Conservation (phyloP, 805 yeast genomes). For the Wickerhamiella vanderwaltii region DNA sequence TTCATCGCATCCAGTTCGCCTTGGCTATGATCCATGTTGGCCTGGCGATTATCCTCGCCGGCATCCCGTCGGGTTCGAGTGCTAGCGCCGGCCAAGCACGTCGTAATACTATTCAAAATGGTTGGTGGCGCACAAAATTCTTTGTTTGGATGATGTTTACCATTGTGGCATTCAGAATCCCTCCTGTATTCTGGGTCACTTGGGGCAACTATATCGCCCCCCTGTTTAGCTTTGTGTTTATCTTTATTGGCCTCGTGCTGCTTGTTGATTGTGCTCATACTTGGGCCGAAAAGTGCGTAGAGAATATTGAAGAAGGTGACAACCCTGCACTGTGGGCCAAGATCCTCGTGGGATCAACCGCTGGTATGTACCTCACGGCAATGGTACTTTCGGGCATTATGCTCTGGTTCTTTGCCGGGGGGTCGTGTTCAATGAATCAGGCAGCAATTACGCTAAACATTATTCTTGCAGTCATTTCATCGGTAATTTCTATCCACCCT, state of each 20-base stretch:
- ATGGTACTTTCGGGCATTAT: constrained; percentile 61
- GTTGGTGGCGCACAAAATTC: constrained; percentile 77
- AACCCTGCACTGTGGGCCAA: constrained; percentile 59
- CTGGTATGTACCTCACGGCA: constrained; percentile 67
- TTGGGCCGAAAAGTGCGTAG: constrained; percentile 94
- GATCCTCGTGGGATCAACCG: constrained; percentile 74
- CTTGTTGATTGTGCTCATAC: constrained; percentile 96
- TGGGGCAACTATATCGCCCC: constrained; percentile 90
- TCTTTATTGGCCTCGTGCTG: constrained; percentile 78
- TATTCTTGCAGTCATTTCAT: constrained; percentile 48
- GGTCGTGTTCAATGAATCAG: constrained; percentile 79
- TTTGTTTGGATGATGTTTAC: constrained; percentile 45
- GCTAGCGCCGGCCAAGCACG: constrained; percentile 48
- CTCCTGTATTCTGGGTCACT: constrained; percentile 72
- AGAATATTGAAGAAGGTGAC: constrained; percentile 65
- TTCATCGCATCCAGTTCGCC: constrained; percentile 84
- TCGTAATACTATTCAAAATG: constrained; percentile 76
- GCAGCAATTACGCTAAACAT: constrained; percentile 73
- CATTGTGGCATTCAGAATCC: constrained; percentile 59
- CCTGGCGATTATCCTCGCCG: constrained; percentile 53
- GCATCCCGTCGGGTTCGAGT: constrained; percentile 38
- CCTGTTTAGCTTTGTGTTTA: constrained; percentile 68
- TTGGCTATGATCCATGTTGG: constrained; percentile 66
- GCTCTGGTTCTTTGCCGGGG: constrained; percentile 70
- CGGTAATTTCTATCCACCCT: constrained; percentile 66